A percentile compares a stretch with the other conserved stretches of the same genome.
These are phyloP conservation scores for Aspergillus persii DNA, from an alignment of 2,329 filamentous ascomycete species.

Conservation along the genomic window DNA sequence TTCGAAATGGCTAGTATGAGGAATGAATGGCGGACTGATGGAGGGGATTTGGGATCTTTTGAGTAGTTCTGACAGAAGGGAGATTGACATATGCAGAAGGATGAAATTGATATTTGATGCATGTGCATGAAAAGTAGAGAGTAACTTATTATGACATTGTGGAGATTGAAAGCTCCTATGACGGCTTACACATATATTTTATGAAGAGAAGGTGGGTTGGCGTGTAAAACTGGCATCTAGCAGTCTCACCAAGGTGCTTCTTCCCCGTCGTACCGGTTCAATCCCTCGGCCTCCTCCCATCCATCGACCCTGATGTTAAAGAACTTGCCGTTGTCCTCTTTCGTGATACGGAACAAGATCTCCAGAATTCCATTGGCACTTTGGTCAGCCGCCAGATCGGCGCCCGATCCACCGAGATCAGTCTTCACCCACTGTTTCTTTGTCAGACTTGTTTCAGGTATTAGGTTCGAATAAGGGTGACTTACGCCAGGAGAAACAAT, in stretches of 20 bases:
- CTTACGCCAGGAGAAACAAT: slow-evolving; percentile 47
- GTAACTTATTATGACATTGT: too few relatives aligned
- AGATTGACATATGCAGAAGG: too few relatives aligned
- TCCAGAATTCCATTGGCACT: slow-evolving; percentile 40
- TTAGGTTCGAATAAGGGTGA: neutral
- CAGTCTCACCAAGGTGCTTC: neutral
- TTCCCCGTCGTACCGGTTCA: neutral
- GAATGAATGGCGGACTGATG: too few relatives aligned
- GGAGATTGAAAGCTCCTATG: too few relatives aligned
- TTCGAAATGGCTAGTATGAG: too few relatives aligned
- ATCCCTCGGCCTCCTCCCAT: slow-evolving; percentile 28
- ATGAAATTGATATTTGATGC: too few relatives aligned
- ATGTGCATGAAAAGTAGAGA: too few relatives aligned
- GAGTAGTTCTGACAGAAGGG: too few relatives aligned
- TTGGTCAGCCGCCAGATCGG: slow-evolving; percentile 43
- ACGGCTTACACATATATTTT: too few relatives aligned
- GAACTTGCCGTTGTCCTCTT: slow-evolving; percentile 50
- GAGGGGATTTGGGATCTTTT: too few relatives aligned
- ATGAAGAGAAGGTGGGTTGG: too few relatives aligned
- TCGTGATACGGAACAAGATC: slow-evolving; percentile 45
- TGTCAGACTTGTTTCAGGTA: neutral
- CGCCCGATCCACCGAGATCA: slow-evolving; percentile 40
- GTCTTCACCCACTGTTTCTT: slow-evolving; percentile 46
- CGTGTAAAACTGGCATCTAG: too few relatives aligned
- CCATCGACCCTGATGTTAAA: slow-evolving; percentile 40